Conservation (phyloP, 805 yeast genomes). For the Dipodascus geniculatus region DNA sequence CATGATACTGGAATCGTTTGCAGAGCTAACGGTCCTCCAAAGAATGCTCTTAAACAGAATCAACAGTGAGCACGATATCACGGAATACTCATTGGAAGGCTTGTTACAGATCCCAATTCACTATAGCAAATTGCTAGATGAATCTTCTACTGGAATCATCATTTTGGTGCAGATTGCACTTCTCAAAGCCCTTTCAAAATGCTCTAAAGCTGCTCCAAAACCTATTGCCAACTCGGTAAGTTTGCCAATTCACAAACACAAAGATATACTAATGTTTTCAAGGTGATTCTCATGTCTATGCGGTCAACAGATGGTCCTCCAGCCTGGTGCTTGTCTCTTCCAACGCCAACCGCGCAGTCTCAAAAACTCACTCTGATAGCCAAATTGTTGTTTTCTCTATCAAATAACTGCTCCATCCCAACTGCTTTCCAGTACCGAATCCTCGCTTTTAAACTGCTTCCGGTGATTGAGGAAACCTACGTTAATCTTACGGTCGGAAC, state of each 20-base stretch:
- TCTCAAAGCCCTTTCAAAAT: neutral
- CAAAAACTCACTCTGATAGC: slow-evolving; percentile 6
- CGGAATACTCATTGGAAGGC: neutral
- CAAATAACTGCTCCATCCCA: slow-evolving; percentile 3
- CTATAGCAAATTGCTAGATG: neutral
- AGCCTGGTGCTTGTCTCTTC: slow-evolving; percentile 4
- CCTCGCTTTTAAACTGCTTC: slow-evolving; percentile 1
- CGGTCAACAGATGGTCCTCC: neutral
- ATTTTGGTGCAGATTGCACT: neutral
- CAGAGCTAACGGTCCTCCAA: neutral
- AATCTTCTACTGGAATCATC: neutral
- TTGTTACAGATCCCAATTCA: neutral
- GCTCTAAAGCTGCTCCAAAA: neutral
- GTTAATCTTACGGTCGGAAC: neutral
- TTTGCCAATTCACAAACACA: neutral
- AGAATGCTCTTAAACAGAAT: neutral
- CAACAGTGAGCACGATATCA: neutral
- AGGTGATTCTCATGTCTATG: slow-evolving; percentile 2
- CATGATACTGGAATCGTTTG: slow-evolving; percentile 1
- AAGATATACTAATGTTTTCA: neutral
- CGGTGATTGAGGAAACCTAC: neutral
- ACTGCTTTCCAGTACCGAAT: slow-evolving; percentile 6
- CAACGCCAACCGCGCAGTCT: neutral
- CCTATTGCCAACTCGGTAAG: slow-evolving; percentile 4
- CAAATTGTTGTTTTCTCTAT: slow-evolving; percentile 5